These are phyloP conservation scores for Fonsecaea monophora DNA, from an alignment of 2,329 filamentous ascomycete genomes.

Conservation along the genomic window DNA sequence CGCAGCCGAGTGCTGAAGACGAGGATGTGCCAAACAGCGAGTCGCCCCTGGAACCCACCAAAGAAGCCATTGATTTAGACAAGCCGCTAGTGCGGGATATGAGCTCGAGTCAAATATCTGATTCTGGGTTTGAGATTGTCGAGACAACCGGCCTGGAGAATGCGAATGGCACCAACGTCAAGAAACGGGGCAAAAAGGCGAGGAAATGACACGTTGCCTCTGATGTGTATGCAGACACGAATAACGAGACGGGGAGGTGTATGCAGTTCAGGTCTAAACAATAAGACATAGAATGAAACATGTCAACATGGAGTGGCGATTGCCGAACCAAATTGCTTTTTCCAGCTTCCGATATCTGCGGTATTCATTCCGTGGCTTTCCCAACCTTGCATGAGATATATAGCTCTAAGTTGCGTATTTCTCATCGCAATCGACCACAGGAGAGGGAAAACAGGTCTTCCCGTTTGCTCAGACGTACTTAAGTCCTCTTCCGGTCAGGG, in stretches of 20 bases:
- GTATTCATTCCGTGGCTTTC: background rate
- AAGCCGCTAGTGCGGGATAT: conserved; percentile 24
- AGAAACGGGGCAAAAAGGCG: conserved; percentile 39
- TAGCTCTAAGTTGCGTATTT: background rate
- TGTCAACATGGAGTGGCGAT: background rate
- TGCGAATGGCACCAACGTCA: conserved; percentile 26
- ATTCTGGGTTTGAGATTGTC: conserved; percentile 41
- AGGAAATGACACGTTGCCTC: conserved; percentile 31
- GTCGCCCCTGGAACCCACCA: conserved; percentile 8
- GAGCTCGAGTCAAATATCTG: conserved; percentile 38
- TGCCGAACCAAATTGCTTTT: background rate
- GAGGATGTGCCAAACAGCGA: conserved; percentile 20
- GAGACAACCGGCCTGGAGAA: conserved; percentile 38
- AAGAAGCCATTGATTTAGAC: conserved; percentile 21
- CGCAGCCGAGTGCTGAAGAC: conserved; percentile 19
- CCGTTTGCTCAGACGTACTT: conserved; percentile 18
- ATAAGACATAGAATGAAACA: background rate
- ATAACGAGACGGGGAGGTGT: background rate
- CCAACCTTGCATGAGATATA: background rate
- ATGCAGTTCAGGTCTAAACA: background rate
- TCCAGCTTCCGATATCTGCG: background rate
- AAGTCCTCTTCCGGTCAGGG: conserved; percentile 12
- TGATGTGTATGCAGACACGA: background rate
- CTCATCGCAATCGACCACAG: conserved; percentile 14
- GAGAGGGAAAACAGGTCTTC: conserved; percentile 12